phyloP scores from a whole-genome alignment of 306 rosid species.

The Biancaea sappan region DNA sequence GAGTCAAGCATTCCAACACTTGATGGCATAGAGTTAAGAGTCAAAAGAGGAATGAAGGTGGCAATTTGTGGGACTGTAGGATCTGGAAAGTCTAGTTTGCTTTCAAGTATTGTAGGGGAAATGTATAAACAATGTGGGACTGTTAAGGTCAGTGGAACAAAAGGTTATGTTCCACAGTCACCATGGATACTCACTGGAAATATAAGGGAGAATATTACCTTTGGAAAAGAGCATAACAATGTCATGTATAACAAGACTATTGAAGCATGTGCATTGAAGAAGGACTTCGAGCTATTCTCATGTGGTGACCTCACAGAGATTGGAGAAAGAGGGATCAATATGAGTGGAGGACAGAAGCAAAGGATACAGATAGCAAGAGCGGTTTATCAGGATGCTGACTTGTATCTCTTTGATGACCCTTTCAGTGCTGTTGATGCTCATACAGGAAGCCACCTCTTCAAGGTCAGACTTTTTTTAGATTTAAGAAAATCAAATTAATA shows the following conservation, averaged over 20 bases:
- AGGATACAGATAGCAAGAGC: slow-evolving; percentile 95
- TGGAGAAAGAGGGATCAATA: slow-evolving; percentile 95
- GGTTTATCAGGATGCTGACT: slow-evolving; percentile 87
- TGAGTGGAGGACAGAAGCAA: slow-evolving; percentile 99
- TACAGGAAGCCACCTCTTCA: slow-evolving; percentile 89
- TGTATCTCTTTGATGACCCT: slow-evolving; percentile 90
- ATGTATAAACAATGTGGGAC: slow-evolving; percentile 71
- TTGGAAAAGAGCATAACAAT: slow-evolving; percentile 65
- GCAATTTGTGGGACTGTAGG: slow-evolving; percentile 97
- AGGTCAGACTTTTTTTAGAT: slow-evolving; percentile 46
- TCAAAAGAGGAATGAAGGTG: slow-evolving; percentile 93
- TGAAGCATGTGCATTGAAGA: slow-evolving; percentile 83
- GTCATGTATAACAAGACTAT: slow-evolving; percentile 66
- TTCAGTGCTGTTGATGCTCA: slow-evolving; percentile 99
- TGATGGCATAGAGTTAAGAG: slow-evolving; percentile 63
- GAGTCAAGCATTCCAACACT: slow-evolving; percentile 61
- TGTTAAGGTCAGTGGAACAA: slow-evolving; percentile 83
- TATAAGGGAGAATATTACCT: slow-evolving; percentile 78
- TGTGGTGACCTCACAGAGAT: slow-evolving; percentile 86
- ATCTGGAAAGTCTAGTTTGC: slow-evolving; percentile 88
- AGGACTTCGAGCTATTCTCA: slow-evolving; percentile 87
- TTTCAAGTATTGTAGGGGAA: slow-evolving; percentile 78
- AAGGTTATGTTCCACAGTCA: slow-evolving; percentile 91
- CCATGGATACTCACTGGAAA: slow-evolving; percentile 96
- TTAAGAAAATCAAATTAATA: background rate